Evolutionary conservation across 495 filamentous ascomycete genomes (phyloP).

Genomic region (Penicillium angulare): DNA sequence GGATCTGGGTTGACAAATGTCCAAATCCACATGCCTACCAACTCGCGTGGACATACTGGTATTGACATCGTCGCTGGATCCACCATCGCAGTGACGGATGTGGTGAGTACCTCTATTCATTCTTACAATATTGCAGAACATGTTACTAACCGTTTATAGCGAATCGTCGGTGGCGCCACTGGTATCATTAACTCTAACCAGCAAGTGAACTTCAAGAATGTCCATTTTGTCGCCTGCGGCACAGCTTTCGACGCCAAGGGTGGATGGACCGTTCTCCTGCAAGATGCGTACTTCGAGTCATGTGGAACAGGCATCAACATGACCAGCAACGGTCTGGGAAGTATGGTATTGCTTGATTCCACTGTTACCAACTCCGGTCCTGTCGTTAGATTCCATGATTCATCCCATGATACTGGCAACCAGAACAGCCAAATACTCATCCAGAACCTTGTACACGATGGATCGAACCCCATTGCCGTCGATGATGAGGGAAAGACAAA

Average conservation of each 20-base stretch:
- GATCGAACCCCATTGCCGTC: slow-evolving; percentile 28
- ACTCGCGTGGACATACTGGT: slow-evolving; percentile 53
- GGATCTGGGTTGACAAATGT: slow-evolving; percentile 72
- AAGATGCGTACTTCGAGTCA: slow-evolving; percentile 32
- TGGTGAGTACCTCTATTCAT: slow-evolving; percentile 30
- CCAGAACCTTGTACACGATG: slow-evolving; percentile 32
- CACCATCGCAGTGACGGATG: slow-evolving; percentile 46
- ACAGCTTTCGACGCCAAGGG: slow-evolving; percentile 37
- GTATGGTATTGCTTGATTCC: slow-evolving; percentile 49
- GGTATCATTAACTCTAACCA: slow-evolving; percentile 51
- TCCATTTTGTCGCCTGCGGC: slow-evolving; percentile 40
- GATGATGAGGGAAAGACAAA: slow-evolving; percentile 33
- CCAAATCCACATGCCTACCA: slow-evolving; percentile 63
- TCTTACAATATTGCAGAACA: background rate
- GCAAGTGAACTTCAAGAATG: slow-evolving; percentile 51
- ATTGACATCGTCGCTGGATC: slow-evolving; percentile 43
- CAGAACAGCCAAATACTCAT: slow-evolving; percentile 39
- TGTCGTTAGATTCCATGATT: slow-evolving; percentile 47
- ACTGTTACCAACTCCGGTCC: slow-evolving; percentile 46
- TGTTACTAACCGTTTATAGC: slow-evolving; percentile 28
- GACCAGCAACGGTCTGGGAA: slow-evolving; percentile 42
- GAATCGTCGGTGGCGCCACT: slow-evolving; percentile 47
- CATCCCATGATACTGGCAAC: slow-evolving; percentile 30
- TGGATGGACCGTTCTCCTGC: slow-evolving; percentile 43
- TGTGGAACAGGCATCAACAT: slow-evolving; percentile 36